phyloP scores from a whole-genome alignment of 768 basidiomycete genomes.

The Trametes villosa region DNA sequence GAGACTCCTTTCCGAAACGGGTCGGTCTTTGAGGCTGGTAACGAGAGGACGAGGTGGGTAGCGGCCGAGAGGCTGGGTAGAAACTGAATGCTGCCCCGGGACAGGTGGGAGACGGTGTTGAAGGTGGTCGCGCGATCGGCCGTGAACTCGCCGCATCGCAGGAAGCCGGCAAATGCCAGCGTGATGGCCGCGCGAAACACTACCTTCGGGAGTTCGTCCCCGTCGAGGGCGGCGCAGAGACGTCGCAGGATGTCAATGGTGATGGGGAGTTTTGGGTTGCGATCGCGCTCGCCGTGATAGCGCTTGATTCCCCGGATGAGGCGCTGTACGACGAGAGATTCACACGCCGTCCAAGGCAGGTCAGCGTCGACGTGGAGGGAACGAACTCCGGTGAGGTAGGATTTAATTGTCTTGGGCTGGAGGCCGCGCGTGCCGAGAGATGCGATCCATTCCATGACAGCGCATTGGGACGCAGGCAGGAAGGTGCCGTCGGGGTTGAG shows the following conservation, averaged over 20 bases:
- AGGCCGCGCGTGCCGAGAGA: background rate
- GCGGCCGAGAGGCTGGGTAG: constrained; percentile 23
- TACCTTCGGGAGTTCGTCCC: background rate
- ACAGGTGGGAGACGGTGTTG: constrained; percentile 26
- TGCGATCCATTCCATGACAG: background rate
- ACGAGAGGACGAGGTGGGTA: background rate
- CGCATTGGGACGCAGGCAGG: background rate
- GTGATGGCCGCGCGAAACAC: constrained; percentile 24
- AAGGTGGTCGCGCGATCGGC: constrained; percentile 13
- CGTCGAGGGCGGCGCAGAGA: constrained; percentile 3
- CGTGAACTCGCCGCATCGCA: constrained; percentile 34
- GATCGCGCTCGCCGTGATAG: constrained; percentile 33
- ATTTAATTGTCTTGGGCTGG: background rate
- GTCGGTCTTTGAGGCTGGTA: background rate
- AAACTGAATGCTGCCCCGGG: constrained; percentile 32
- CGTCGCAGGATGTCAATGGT: constrained; percentile 28
- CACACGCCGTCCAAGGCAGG: constrained; percentile 31
- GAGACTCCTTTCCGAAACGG: background rate
- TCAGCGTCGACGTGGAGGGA: constrained; percentile 32
- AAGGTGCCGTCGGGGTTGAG: background rate
- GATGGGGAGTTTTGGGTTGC: constrained; percentile 34
- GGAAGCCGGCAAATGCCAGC: constrained; percentile 28
- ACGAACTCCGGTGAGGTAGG: background rate
- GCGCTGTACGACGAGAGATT: constrained; percentile 35
- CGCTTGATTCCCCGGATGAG: constrained; percentile 41